Conservation (phyloP, 2,329 filamentous ascomycete genomes). For the Penicillium sclerotiorum region DNA sequence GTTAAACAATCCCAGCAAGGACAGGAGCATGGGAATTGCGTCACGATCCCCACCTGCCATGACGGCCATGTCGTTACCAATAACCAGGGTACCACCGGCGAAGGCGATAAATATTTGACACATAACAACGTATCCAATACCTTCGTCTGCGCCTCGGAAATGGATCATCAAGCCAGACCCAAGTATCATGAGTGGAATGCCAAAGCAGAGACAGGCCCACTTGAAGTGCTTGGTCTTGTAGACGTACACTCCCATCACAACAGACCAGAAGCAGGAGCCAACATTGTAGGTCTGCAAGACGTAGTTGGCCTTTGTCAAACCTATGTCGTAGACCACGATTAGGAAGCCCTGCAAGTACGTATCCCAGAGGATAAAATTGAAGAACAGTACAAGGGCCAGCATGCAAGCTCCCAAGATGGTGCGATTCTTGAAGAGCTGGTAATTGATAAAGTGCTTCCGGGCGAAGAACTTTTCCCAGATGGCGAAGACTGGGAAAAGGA, state of each 20-base stretch:
- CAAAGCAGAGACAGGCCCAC: constrained; percentile 54
- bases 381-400: constrained; percentile 51
- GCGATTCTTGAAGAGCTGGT: constrained; percentile 52
- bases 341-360: constrained; percentile 58
- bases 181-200: constrained; percentile 54
- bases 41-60: constrained; percentile 59
- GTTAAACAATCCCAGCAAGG: constrained; percentile 38
- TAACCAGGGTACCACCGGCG: constrained; percentile 56
- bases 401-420: constrained; percentile 57
- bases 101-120: constrained; percentile 60
- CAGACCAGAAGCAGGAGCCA: constrained; percentile 55
- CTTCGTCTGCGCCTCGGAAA: constrained; percentile 54
- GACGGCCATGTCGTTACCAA: constrained; percentile 61
- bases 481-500: constrained; percentile 57
- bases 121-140: constrained; percentile 56
- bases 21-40: constrained; percentile 53
- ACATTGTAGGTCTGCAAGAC: constrained; percentile 57
- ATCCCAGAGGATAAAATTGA: constrained; percentile 58
- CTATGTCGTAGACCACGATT: constrained; percentile 55
- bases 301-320: constrained; percentile 47
- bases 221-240: constrained; percentile 57
- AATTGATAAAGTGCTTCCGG: constrained; percentile 57
- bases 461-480: constrained; percentile 59
- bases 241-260: constrained; percentile 55
- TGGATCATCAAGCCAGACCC: constrained; percentile 59